phyloP scores from a whole-genome alignment of 768 basidiomycete species.

The Sarcomyxa edulis region DNA sequence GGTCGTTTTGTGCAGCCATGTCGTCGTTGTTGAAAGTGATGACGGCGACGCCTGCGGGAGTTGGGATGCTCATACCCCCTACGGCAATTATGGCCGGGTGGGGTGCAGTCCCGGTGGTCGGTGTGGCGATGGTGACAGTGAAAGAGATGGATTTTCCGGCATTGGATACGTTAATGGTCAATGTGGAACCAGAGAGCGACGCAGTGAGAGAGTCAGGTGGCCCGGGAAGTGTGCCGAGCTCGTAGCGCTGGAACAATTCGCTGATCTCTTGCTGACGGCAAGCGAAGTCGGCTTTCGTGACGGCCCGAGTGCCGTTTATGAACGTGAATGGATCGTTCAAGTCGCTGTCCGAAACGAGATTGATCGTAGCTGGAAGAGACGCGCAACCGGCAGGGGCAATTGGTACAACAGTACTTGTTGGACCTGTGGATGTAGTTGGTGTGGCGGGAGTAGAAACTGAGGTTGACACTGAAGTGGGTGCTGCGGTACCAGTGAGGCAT shows the following conservation, averaged over 20 bases:
- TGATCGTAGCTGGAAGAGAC: conserved; percentile 22
- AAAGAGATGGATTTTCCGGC: conserved; percentile 45
- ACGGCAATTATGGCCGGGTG: conserved; percentile 51
- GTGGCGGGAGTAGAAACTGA: conserved; percentile 7
- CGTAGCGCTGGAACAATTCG: conserved; percentile 45
- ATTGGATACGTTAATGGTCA: conserved; percentile 44
- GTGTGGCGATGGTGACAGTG: conserved; percentile 37
- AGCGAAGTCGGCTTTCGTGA: conserved; percentile 41
- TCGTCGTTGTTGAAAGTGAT: conserved; percentile 50
- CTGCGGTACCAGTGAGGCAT: conserved; percentile 24
- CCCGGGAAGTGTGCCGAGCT: conserved; percentile 45
- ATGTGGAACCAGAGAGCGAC: conserved; percentile 35
- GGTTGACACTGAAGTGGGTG: conserved; percentile 9
- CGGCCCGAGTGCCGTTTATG: conserved; percentile 34
- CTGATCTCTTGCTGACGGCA: conserved; percentile 47
- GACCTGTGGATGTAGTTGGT: conserved; percentile 13
- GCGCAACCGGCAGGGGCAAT: conserved; percentile 22
- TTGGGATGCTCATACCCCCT: conserved; percentile 37
- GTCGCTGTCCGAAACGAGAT: conserved; percentile 29
- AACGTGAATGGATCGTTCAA: conserved; percentile 57
- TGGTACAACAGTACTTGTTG: too few species aligned
- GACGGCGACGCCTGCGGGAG: conserved; percentile 31
- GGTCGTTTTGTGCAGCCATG: conserved; percentile 44
- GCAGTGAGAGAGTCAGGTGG: conserved; percentile 41
- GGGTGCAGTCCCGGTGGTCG: conserved; percentile 36